phyloP scores from a whole-genome alignment of 2,329 filamentous ascomycete genomes.

The Aspergillus sergii region DNA sequence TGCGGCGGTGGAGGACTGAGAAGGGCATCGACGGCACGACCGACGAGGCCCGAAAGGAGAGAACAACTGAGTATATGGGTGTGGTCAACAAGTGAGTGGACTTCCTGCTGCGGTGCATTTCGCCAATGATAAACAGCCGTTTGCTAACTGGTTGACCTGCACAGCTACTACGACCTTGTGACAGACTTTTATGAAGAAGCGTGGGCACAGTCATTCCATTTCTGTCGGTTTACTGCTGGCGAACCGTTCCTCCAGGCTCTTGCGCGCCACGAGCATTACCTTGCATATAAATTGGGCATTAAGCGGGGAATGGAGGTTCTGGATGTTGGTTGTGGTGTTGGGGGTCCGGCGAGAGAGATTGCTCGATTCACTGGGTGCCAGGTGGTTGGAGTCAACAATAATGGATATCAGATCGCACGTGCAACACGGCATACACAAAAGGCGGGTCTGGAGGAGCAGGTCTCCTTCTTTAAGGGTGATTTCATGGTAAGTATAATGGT shows the following conservation, averaged over 20 bases:
- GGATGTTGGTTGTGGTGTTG: conserved; percentile 94
- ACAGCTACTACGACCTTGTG: conserved; percentile 83
- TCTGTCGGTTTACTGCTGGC: conserved; percentile 84
- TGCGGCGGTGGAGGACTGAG: not conserved
- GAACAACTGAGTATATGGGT: conserved; percentile 3
- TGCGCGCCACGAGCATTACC: conserved; percentile 94
- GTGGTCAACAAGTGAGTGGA: not conserved
- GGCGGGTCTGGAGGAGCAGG: conserved; percentile 75
- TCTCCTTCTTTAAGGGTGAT: conserved; percentile 87
- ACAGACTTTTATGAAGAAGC: conserved; percentile 95
- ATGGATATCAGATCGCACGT: conserved; percentile 96
- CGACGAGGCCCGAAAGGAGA: not conserved
- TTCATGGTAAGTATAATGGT: conserved; percentile 65
- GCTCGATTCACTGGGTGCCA: conserved; percentile 90
- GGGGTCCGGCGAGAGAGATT: conserved; percentile 90
- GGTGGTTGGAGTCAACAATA: conserved; percentile 92
- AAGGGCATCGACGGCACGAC: conserved; percentile 2
- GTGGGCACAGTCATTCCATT: conserved; percentile 94
- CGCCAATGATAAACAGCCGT: not conserved
- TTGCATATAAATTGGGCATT: conserved; percentile 83
- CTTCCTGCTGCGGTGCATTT: not conserved
- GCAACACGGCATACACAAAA: conserved; percentile 79
- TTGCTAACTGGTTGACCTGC: not conserved
- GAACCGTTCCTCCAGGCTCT: conserved; percentile 89
- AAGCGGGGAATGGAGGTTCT: conserved; percentile 84